These are phyloP conservation scores for Cenococcum geophilum DNA, from an alignment of 495 filamentous ascomycete genomes.

Conservation along the genomic window DNA sequence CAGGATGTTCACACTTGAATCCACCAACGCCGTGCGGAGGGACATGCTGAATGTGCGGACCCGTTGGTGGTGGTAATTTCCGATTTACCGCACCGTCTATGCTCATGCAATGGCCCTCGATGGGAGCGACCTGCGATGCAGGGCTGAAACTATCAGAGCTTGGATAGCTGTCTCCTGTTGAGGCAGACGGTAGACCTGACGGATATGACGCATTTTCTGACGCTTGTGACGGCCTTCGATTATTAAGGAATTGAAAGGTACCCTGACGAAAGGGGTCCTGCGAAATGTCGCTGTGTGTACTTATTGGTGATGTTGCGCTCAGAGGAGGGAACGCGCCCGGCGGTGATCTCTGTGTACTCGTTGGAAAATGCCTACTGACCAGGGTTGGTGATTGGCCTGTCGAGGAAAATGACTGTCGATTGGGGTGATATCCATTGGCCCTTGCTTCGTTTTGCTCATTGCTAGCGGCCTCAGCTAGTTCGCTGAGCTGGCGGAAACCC, in stretches of 20 bases:
- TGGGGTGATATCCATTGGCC: constrained; percentile 21
- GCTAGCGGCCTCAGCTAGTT: constrained; percentile 33
- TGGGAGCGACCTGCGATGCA: constrained; percentile 25
- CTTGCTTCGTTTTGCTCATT: constrained; percentile 24
- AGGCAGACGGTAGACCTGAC: constrained; percentile 27
- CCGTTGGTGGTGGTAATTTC: constrained; percentile 31
- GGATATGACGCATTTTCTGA: constrained; percentile 30
- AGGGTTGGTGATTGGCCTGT: constrained; percentile 29
- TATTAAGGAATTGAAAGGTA: constrained; percentile 18
- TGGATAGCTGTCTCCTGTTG: constrained; percentile 35
- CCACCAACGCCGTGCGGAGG: constrained; percentile 32
- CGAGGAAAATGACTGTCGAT: constrained; percentile 32
- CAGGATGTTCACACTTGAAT: constrained; percentile 61
- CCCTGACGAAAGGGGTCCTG: constrained; percentile 29
- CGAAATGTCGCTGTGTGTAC: constrained; percentile 28
- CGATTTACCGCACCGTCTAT: constrained; percentile 30
- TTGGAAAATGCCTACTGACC: constrained; percentile 22
- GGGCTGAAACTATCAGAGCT: constrained; percentile 36
- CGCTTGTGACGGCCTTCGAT: constrained; percentile 34
- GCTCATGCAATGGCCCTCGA: constrained; percentile 29
- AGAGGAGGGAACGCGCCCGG: constrained; percentile 21
- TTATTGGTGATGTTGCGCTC: constrained; percentile 32
- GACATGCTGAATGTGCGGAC: constrained; percentile 30
- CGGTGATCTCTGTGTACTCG: constrained; percentile 24
- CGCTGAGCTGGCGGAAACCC: constrained; percentile 29